Conservation (phyloP, 148 eudicot genomes). For the Bassia scoparia region DNA sequence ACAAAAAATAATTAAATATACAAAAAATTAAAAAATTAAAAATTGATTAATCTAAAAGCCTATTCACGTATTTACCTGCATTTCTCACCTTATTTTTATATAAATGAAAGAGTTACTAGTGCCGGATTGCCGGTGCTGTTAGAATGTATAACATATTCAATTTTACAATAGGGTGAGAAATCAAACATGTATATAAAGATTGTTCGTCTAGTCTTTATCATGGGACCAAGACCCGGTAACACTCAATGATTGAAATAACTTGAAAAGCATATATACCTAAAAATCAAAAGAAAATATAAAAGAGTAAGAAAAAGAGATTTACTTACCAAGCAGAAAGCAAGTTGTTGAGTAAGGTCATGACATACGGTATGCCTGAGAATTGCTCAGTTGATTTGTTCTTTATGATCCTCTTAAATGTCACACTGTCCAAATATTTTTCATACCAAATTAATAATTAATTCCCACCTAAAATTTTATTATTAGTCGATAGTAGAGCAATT, state of each 20-base stretch:
- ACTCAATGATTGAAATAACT: background rate
- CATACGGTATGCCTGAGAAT: slow-evolving; percentile 72
- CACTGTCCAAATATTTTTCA: slow-evolving; percentile 30
- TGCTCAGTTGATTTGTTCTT: slow-evolving; percentile 60
- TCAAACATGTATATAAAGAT: no score
- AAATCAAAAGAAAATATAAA: background rate
- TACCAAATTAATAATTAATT: background rate
- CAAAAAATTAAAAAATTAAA: no score
- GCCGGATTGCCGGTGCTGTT: no score
- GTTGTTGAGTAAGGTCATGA: slow-evolving; percentile 81
- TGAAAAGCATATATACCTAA: background rate
- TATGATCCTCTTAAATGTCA: slow-evolving; percentile 70
- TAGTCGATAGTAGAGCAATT: background rate
- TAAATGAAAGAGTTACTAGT: no score
- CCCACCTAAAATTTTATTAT: slow-evolving; percentile 11
- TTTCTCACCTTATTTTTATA: no score
- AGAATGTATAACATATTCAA: no score
- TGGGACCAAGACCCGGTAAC: no score
- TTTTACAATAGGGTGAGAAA: no score
- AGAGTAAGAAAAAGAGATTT: background rate
- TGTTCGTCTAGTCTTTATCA: no score
- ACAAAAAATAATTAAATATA: no score
- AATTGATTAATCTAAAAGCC: no score
- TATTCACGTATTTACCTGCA: no score
- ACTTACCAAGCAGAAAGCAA: slow-evolving; percentile 68